Conservation (phyloP, 257 asterid genomes). For the Penstemon davidsonii region DNA sequence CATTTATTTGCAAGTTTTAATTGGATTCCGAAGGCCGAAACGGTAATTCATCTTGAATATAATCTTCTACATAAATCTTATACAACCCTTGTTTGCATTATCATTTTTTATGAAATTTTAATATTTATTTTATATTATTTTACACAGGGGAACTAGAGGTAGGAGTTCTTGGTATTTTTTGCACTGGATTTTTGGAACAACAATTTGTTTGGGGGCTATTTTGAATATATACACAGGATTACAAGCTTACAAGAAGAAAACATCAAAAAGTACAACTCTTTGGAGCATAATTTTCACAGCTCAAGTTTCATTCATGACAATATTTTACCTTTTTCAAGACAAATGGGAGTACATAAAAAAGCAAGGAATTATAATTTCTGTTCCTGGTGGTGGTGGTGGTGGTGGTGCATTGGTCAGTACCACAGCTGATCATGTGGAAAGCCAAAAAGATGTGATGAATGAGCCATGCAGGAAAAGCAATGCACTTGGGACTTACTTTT, state of each 20-base stretch:
- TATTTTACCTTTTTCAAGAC: constrained; percentile 77
- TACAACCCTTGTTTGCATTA: no score
- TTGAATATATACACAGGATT: constrained; percentile 72
- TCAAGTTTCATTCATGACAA: constrained; percentile 67
- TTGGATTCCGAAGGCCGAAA: constrained; percentile 64
- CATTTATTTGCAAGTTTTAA: constrained; percentile 56
- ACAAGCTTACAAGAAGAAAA: constrained; percentile 58
- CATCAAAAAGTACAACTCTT: constrained; percentile 51
- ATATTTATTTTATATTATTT: background rate
- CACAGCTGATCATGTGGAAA: constrained; percentile 27
- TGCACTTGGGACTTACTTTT: constrained; percentile 70
- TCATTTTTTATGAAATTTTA: background rate
- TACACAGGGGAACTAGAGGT: constrained; percentile 53
- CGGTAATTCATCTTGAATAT: constrained; percentile 40
- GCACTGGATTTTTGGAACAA: constrained; percentile 82
- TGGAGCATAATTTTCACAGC: constrained; percentile 71
- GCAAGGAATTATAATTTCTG: constrained; percentile 43
- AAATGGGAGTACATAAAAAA: constrained; percentile 74
- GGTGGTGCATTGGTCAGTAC: constrained; percentile 15
- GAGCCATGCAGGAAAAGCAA: constrained; percentile 68
- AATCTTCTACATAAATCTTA: background rate
- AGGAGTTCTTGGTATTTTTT: constrained; percentile 63
- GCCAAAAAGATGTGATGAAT: constrained; percentile 27
- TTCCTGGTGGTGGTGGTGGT: background rate
- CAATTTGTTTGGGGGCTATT: constrained; percentile 52